Evolutionary conservation across 768 basidiomycete genomes (phyloP).

Genomic region (Lentinula guzmanii): DNA sequence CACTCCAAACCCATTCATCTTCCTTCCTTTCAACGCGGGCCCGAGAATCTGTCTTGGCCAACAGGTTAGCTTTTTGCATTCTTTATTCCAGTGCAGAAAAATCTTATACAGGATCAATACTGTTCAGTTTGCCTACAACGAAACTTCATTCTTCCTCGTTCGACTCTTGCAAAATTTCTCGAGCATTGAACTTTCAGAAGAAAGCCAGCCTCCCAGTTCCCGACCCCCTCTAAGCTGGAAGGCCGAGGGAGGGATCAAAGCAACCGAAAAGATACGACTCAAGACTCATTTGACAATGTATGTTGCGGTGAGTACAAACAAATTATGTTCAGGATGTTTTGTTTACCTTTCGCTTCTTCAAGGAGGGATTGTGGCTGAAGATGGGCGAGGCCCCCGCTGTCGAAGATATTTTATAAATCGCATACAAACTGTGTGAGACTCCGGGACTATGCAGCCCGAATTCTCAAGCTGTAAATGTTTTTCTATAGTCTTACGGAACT

Average conservation of each 20-base stretch:
- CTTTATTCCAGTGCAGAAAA: neutral
- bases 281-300: constrained; percentile 52
- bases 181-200: constrained; percentile 33
- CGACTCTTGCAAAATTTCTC: constrained; percentile 53
- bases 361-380: constrained; percentile 31
- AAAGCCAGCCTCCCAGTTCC: constrained; percentile 36
- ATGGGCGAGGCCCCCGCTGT: constrained; percentile 19
- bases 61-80: constrained; percentile 9
- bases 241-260: constrained; percentile 28
- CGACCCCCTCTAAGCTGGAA: constrained; percentile 42
- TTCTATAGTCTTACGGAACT: too few species aligned
- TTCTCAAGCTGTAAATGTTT: too few species aligned
- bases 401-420: neutral
- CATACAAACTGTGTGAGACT: neutral
- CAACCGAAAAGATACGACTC: constrained; percentile 39
- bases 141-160: constrained; percentile 57
- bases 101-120: neutral
- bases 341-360: neutral
- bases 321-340: neutral
- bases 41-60: constrained; percentile 47
- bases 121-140: constrained; percentile 56
- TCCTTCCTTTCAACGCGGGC: constrained; percentile 48
- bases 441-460: too few species aligned
- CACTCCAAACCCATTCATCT: constrained; percentile 47
- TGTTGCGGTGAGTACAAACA: constrained; percentile 29